Base-by-base conservation (phyloP, 2,329 filamentous ascomycete species). In the Pyrenophora seminiperda region DNA sequence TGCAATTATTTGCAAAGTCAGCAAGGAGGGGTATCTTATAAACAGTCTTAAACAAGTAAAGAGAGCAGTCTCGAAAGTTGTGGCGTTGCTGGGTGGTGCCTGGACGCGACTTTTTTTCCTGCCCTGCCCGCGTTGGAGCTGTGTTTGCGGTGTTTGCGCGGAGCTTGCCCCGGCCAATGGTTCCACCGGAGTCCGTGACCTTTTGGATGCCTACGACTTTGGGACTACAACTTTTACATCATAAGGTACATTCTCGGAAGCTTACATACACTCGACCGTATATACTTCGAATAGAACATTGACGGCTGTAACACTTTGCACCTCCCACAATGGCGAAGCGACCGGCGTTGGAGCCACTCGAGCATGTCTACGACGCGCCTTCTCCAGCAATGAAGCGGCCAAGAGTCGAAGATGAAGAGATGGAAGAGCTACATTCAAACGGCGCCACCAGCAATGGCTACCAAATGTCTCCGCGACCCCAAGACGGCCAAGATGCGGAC, bases 381-480 rank as follows among this genome's bases (percentile, higher is more conserved):
- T 80, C 78, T n/a, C 78, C 78, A 17, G 75, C 75, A 41, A 73
- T 76, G 17, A 81, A 81, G 66, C 75, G 75, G 53, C 71, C 75
- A 47, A 72, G 75, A 40, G 73, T 80, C 19, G 75, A 79, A 33
- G 73, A 77, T 55, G 73, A 67, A 19, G 66, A 68, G 7, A 74
- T 77, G 58, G 61, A 69, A 39, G 59, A 63, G 53, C 55, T 60
- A 5, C 49, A 60, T 5, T 34, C 53, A 7, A 67, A 68, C 29
- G 63, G 60, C 43, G 47, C 60, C 14, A 39, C 56, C 13, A 61
- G 44, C 33, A 72, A 73, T 47, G 68, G 66, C 27, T 62, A 66
- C 31, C 52, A 64, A 30, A 69, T 67, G 63, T 63, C 61, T 15
- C 61, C 67, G 20, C 61, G 63, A 41, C 52, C 27, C 31, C 46